A percentile compares a stretch with the other conserved stretches of the same genome.
phyloP scores from a whole-genome alignment of 2,329 filamentous ascomycete species.

The Paecilomyces variotii region DNA sequence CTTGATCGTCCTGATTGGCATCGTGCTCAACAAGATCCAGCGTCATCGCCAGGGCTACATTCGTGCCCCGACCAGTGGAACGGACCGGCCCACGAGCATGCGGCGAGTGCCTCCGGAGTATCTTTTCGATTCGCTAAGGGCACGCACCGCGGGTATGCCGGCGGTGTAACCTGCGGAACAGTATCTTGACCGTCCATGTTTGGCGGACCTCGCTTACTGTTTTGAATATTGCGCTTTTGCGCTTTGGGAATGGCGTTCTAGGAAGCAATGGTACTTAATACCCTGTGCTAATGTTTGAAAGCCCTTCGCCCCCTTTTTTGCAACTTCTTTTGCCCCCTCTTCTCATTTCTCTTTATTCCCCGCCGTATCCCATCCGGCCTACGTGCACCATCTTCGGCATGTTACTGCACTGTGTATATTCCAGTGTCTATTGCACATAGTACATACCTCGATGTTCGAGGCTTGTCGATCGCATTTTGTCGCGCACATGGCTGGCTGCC shows the following conservation, averaged over 20 bases:
- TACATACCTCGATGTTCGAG: neutral
- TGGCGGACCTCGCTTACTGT: constrained; percentile 1
- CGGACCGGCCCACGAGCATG: constrained; percentile 40
- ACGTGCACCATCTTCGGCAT: neutral
- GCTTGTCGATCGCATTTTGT: neutral
- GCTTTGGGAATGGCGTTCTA: constrained; percentile 1
- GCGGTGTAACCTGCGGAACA: constrained; percentile 18
- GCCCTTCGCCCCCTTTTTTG: neutral
- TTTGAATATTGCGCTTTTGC: constrained; percentile 9
- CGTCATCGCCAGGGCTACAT: constrained; percentile 40
- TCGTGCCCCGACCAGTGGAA: constrained; percentile 35
- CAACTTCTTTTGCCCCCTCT: neutral
- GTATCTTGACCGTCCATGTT: constrained; percentile 2
- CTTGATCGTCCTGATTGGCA: constrained; percentile 39
- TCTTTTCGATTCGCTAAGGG: constrained; percentile 34
- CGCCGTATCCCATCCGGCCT: neutral
- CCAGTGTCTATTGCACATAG: neutral
- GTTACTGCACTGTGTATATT: neutral
- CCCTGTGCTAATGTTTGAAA: neutral
- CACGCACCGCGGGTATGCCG: constrained; percentile 27
- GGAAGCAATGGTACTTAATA: constrained; percentile 3
- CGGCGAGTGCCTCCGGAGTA: constrained; percentile 39
- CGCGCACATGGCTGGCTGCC: neutral
- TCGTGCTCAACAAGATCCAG: constrained; percentile 42
- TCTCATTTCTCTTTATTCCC: neutral